These are phyloP conservation scores for Sabuloglossum arenarium DNA, from an alignment of 495 filamentous ascomycete species.

Conservation along the genomic window DNA sequence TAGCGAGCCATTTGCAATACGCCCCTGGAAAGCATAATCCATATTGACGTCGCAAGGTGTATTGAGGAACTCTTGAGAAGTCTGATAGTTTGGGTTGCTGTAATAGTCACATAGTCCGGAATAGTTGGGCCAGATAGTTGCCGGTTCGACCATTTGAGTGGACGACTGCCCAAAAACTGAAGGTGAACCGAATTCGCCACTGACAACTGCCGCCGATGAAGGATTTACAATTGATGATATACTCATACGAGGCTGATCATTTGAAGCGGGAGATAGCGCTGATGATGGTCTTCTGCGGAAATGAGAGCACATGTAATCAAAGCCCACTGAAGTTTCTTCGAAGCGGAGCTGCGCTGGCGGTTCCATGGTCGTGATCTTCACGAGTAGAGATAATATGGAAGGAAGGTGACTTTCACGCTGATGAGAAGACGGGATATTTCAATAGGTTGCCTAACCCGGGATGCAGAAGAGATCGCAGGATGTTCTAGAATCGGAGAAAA, in stretches of 20 bases:
- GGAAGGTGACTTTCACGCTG: background rate
- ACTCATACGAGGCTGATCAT: background rate
- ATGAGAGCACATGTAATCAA: background rate
- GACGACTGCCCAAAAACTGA: background rate
- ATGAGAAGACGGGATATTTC: background rate
- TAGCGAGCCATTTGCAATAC: background rate
- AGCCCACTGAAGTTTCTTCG: background rate
- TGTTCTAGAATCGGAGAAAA: conserved; percentile 1
- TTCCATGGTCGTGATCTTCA: background rate
- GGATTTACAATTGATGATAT: conserved; percentile 2
- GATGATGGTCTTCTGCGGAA: background rate
- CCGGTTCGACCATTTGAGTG: background rate
- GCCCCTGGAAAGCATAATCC: background rate
- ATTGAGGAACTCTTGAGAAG: background rate
- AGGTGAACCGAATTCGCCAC: background rate
- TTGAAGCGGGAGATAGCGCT: background rate
- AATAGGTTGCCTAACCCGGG: background rate
- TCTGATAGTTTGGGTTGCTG: background rate
- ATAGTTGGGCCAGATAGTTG: background rate
- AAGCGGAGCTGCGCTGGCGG: background rate
- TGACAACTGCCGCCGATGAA: background rate
- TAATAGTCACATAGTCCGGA: background rate
- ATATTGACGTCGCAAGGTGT: background rate
- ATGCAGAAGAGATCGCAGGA: background rate
- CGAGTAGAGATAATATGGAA: background rate